phyloP scores from a whole-genome alignment of 2,329 filamentous ascomycete species.

The Beauveria brongniartii region DNA sequence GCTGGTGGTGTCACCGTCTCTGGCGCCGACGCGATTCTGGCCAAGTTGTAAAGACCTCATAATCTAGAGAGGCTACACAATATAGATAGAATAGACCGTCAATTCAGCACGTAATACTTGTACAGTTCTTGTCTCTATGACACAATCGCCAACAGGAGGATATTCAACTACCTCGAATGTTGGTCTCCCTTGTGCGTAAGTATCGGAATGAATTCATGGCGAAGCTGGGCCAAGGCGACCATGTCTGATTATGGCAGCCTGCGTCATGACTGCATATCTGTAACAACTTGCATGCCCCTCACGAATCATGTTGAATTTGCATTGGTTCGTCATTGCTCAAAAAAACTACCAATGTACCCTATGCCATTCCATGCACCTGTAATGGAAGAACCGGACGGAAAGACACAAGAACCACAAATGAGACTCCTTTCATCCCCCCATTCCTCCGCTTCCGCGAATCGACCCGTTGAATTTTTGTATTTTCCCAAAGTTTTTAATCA shows the following conservation, averaged over 20 bases:
- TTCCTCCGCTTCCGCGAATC: conserved; percentile 3
- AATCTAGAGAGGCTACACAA: conserved; percentile 1
- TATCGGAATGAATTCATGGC: too few species aligned
- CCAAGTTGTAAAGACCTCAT: conserved; percentile 37
- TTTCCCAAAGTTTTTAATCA: conserved; percentile 5
- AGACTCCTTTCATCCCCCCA: conserved; percentile 22
- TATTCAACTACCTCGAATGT: too few species aligned
- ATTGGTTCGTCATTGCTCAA: conserved; percentile 28
- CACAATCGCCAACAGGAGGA: too few species aligned
- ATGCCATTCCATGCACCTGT: conserved; percentile 34
- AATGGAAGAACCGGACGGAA: conserved; percentile 34
- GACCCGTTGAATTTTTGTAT: conserved; percentile 9
- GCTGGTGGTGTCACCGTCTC: conserved; percentile 39
- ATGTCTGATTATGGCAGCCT: too few species aligned
- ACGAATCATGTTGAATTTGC: conserved; percentile 20
- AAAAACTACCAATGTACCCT: conserved; percentile 34
- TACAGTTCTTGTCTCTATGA: too few species aligned
- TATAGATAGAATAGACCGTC: conserved; percentile 2
- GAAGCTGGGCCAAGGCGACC: too few species aligned
- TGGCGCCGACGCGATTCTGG: conserved; percentile 45
- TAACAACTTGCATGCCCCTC: not conserved
- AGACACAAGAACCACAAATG: conserved; percentile 36
- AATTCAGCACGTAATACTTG: not conserved
- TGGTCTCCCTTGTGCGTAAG: too few species aligned
- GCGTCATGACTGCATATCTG: too few species aligned